Evolutionary conservation across 352 stramenopile species (phyloP).

Genomic region (Phytopythium chamaehyphon): DNA sequence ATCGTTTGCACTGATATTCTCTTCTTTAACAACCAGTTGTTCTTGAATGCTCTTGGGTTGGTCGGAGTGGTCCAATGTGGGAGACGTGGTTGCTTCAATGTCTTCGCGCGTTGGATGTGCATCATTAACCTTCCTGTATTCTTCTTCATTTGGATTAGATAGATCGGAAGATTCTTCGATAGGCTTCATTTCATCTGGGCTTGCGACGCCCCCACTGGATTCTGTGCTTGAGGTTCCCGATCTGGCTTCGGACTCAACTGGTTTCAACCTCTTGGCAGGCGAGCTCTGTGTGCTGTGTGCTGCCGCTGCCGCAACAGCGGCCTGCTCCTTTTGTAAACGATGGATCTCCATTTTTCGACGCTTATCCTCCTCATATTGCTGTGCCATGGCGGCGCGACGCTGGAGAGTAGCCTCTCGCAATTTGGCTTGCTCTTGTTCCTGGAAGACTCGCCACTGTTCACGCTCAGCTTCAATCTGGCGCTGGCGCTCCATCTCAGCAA

Average conservation of each 20-base stretch:
- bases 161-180: no score
- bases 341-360: slow-evolving; percentile 63
- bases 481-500: slow-evolving; percentile 35
- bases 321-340: slow-evolving; percentile 50
- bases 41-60: no score
- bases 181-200: no score
- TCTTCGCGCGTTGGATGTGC: no score
- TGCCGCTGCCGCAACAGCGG: slow-evolving; percentile 14
- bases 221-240: no score
- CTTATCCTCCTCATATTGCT: slow-evolving; percentile 68
- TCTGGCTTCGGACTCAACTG: not conserved
- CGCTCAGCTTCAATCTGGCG: slow-evolving; percentile 54
- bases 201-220: no score
- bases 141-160: no score
- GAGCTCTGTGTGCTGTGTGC: not conserved
- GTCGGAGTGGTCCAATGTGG: no score
- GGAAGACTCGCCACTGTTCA: slow-evolving; percentile 54
- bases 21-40: no score
- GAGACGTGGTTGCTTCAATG: no score
- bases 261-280: not conserved
- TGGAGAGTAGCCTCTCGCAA: slow-evolving; percentile 42
- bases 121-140: no score
- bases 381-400: slow-evolving; percentile 42
- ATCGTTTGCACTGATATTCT: no score
- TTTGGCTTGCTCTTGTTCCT: slow-evolving; percentile 43